Base-by-base conservation (phyloP, 139 green algal genomes). In the Trebouxia sp. region DNA sequence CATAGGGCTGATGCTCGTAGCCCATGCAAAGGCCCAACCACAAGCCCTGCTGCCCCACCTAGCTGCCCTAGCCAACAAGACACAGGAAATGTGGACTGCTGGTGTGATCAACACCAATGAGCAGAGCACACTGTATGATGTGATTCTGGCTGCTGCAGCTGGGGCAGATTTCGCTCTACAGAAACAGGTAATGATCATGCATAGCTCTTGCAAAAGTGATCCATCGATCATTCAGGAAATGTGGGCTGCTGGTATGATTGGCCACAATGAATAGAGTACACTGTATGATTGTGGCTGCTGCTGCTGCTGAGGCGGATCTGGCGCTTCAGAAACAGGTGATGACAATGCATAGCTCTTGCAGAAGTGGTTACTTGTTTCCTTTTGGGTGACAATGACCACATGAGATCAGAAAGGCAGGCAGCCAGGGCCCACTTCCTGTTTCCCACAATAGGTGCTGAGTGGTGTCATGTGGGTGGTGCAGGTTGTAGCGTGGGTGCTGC, bases 11-110 rank as follows among this genome's bases (percentile, higher is more conserved):
- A 53, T 70, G 45, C 38, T 83, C 20, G 37, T 83, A 35, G 48
- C 66, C 47, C 66, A 79, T 26, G 79, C 79, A n/a, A 83, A 78
- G 45, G 65, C 77, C 37, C 41, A 48, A n/a, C 56, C 65, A 35
- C 43, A 69, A 28, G 83, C 88, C 0, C 86, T 95, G 75, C 75
- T 84, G 65, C 92, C 88, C 0, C 90, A 94, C 82, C 82, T 95
- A 20, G 58, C 89, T 37, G 53, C 85, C 6, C 76, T 96, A 47
- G 92, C 89, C 37, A 74, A 53, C 4, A 80, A 84, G 35, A 79
- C 91, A 14, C 51, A 85, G 58, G 81, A 84, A 58, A 82, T 94
- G 79, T 95, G 89, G 89, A 79, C 86, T 1, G 62, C 70, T 9
- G 86, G 85, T 4, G 82, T 80, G 65, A 81, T 96, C 35, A 77